Evolutionary conservation across 1,284 basidiomycete species (phyloP), one percentile per base, ranked within the genome.

Genomic region (Ganoderma resinaceum): DNA sequence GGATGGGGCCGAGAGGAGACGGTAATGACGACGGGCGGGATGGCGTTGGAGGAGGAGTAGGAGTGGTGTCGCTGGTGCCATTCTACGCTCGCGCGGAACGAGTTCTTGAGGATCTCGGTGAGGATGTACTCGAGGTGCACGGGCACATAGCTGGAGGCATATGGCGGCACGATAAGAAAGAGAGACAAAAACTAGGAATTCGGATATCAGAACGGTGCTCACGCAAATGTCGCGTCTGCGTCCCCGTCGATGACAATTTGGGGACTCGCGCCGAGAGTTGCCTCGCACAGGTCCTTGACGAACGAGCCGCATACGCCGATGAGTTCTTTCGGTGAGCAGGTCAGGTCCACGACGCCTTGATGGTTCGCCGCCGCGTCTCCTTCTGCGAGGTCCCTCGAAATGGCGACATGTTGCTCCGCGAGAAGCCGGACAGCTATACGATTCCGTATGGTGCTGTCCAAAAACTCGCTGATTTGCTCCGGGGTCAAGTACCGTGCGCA

Each of bases 51-150:
- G 42, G 82, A 79, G 57, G 82, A 78, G 31, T 78, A 77, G 16
- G 76, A 68, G 53, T 81, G 81, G 66, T 82, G 74, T 1, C 78
- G 78, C 66, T 85, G 81, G 69, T 93, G 87, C 69, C 88, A 87
- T 75, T 96, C 94, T n/a, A 94, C 90, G 0, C 94, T 96, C 5
- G 95, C 95, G 33, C 95, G 91, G 80, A 95, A 97, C 0, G 94
- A 88, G 77, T 97, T 97, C 80, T 97, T 97, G 58, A 95, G 84
- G 57, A 95, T 87, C 78, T 95, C 94, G 1, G 93, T 95, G 72
- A 95, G 82, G 72, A 95, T 92, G 77, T 96, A 96, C 79, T 96
- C 95, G 43, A 97, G 85, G 77, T 97, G 96, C 0, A 95, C 92
- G 3, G 95, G 94, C 33, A 96, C 89, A 75, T 95, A 95, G 18